Evolutionary conservation across 768 basidiomycete genomes (phyloP).

Genomic region (Collybia mongolica): DNA sequence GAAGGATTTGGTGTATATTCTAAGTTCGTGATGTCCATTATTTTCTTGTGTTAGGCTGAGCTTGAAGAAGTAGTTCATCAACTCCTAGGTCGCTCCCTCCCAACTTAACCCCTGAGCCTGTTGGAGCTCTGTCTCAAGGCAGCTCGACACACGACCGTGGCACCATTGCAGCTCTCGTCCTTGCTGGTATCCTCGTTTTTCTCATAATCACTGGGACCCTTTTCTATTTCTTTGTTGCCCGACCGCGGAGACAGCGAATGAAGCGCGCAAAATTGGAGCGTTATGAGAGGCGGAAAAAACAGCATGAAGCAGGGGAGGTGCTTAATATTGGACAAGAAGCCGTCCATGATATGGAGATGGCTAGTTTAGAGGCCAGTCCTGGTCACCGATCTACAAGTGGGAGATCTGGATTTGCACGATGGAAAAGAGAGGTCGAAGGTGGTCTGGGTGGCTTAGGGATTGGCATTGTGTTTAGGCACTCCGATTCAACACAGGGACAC

Average conservation of each 20-base stretch:
- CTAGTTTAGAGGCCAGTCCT: conserved; percentile 6
- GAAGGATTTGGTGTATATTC: conserved; percentile 50
- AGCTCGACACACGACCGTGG: conserved; percentile 36
- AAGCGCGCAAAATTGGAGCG: conserved; percentile 13
- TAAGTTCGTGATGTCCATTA: conserved; percentile 16
- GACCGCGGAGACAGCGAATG: conserved; percentile 40
- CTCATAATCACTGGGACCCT: conserved; percentile 39
- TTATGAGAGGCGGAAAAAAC: conserved; percentile 11
- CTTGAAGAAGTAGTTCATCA: conserved; percentile 1
- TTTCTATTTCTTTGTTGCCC: conserved; percentile 44
- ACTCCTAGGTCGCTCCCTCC: conserved; percentile 12
- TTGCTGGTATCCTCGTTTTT: conserved; percentile 55
- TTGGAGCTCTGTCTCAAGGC: too few species aligned
- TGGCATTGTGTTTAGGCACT: conserved; percentile 42
- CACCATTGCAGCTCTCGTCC: conserved; percentile 64
- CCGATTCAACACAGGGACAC: conserved; percentile 23
- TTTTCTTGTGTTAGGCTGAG: neutral
- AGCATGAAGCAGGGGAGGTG: conserved; percentile 14
- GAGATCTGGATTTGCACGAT: conserved; percentile 38
- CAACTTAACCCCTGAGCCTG: conserved; percentile 15
- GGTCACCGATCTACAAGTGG: conserved; percentile 24
- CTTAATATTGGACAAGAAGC: conserved; percentile 19
- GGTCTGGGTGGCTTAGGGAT: conserved; percentile 28
- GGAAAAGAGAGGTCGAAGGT: conserved; percentile 42
- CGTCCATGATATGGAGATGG: conserved; percentile 8